phyloP scores from a whole-genome alignment of 129 eudicot species.

The Logfia minima region DNA sequence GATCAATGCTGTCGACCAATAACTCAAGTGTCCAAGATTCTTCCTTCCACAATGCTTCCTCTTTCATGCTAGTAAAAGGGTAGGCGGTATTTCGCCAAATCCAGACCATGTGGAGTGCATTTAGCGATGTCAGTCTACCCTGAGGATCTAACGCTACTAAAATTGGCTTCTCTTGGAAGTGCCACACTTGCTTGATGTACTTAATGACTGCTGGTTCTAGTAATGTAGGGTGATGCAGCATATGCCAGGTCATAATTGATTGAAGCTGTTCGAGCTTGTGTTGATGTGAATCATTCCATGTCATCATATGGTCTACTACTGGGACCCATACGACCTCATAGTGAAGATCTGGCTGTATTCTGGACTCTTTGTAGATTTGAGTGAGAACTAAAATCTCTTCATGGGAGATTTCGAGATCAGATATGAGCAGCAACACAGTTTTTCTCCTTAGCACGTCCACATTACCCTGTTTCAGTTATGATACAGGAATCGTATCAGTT shows the following conservation, averaged over 20 bases:
- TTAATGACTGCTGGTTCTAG: slow-evolving; percentile 63
- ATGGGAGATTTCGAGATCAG: slow-evolving; percentile 60
- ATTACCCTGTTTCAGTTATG: slow-evolving; percentile 48
- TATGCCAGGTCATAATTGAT: slow-evolving; percentile 80
- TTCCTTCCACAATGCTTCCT: slow-evolving; percentile 67
- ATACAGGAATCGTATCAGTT: neutral
- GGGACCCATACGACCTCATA: slow-evolving; percentile 93
- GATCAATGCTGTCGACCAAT: slow-evolving; percentile 69
- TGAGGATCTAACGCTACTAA: slow-evolving; percentile 77
- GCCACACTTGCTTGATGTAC: slow-evolving; percentile 84
- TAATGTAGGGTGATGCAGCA: slow-evolving; percentile 64
- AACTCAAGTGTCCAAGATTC: slow-evolving; percentile 83
- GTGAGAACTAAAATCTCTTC: slow-evolving; percentile 66
- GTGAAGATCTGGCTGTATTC: slow-evolving; percentile 42
- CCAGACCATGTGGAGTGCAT: slow-evolving; percentile 87
- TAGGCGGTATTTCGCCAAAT: slow-evolving; percentile 81
- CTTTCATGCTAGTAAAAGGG: slow-evolving; percentile 64
- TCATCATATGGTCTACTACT: slow-evolving; percentile 41
- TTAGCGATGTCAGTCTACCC: slow-evolving; percentile 65
- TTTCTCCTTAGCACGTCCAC: slow-evolving; percentile 67
- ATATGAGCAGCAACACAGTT: slow-evolving; percentile 67
- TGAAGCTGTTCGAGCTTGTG: slow-evolving; percentile 59
- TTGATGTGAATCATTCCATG: slow-evolving; percentile 65
- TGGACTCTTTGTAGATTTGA: slow-evolving; percentile 66
- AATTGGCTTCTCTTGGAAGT: slow-evolving; percentile 56